These are phyloP conservation scores for Vachellia collinsii DNA, from an alignment of 306 rosid genomes.

Conservation along the genomic window DNA sequence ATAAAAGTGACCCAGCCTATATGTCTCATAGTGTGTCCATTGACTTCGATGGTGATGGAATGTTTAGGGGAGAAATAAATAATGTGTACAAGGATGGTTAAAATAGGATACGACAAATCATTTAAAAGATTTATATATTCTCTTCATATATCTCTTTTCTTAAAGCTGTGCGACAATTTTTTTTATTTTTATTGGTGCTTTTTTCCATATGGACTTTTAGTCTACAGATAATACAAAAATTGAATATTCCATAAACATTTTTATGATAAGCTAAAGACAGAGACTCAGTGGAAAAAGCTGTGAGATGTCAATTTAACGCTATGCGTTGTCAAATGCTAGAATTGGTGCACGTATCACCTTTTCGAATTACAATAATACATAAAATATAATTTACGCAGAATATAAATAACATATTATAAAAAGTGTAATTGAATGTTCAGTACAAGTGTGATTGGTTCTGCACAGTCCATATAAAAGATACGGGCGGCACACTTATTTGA, in stretches of 20 bases:
- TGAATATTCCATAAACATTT: background rate
- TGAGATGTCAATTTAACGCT: background rate
- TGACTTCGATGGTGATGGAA: background rate
- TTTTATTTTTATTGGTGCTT: background rate
- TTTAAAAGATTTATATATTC: too few relatives aligned
- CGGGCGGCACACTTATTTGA: too few relatives aligned
- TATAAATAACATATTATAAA: background rate
- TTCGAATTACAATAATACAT: background rate
- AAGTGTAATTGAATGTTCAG: background rate
- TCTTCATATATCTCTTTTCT: background rate
- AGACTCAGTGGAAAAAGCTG: background rate
- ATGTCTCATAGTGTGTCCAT: background rate
- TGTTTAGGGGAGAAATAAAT: background rate
- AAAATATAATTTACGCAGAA: background rate
- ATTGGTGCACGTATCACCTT: background rate
- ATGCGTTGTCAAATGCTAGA: background rate
- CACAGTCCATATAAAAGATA: background rate
- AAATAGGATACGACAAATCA: background rate
- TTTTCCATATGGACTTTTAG: background rate
- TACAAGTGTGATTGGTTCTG: background rate
- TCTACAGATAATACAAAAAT: background rate
- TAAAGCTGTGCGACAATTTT: background rate
- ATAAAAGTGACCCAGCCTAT: background rate
- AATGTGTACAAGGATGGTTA: background rate
- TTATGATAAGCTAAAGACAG: background rate